A percentile compares a stretch with the other conserved stretches of the same genome.
Conservation (phyloP, 306 rosid species). For the Nissolia schottii region DNA sequence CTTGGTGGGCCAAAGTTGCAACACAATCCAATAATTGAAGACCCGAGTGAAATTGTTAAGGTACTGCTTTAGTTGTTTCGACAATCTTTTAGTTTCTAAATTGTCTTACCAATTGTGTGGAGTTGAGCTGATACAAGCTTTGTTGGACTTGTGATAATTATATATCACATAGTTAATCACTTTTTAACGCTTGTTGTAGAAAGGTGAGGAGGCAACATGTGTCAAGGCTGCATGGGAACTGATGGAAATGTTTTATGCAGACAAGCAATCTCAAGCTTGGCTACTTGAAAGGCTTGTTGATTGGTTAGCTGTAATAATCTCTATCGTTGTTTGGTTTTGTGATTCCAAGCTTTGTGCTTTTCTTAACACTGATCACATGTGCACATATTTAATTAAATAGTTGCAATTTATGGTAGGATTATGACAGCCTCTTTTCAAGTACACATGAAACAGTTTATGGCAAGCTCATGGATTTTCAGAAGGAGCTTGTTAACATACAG, state of each 20-base stretch:
- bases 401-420: conserved; percentile 59
- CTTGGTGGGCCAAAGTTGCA: conserved; percentile 50
- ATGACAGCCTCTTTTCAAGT: conserved; percentile 70
- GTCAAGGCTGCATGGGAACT: conserved; percentile 96
- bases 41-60: conserved; percentile 46
- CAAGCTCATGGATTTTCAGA: conserved; percentile 66
- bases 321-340: neutral
- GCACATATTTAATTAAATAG: neutral
- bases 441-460: conserved; percentile 63
- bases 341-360: neutral
- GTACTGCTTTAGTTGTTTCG: conserved; percentile 25
- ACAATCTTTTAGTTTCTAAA: neutral
- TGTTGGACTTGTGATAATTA: neutral
- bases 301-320: conserved; percentile 91
- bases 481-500: conserved; percentile 66
- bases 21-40: conserved; percentile 55
- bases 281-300: conserved; percentile 88
- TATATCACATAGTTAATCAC: neutral
- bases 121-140: neutral
- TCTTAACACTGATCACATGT: neutral
- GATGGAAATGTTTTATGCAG: conserved; percentile 87
- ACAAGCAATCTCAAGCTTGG: conserved; percentile 86
- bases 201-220: conserved; percentile 62
- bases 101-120: neutral
- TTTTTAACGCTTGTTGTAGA: conserved; percentile 43